Evolutionary conservation across 495 filamentous ascomycete species (phyloP).

Genomic region (Terfezia boudieri): DNA sequence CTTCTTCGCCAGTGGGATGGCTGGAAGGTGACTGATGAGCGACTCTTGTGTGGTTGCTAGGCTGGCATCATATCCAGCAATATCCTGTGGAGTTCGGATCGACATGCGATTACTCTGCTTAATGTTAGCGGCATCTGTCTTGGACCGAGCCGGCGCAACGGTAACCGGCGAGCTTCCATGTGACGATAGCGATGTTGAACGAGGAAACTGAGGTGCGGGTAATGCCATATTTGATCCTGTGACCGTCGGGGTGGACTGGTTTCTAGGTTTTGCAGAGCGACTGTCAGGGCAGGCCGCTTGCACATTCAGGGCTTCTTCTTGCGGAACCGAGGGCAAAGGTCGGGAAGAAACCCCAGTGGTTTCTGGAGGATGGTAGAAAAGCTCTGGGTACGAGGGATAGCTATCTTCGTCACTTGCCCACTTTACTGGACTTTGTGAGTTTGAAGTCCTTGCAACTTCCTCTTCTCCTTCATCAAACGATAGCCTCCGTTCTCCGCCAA

Average conservation of each 20-base stretch:
- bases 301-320: neutral
- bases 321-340: constrained; percentile 1
- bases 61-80: neutral
- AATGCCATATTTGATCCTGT: constrained; percentile 3
- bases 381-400: constrained; percentile 63
- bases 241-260: constrained; percentile 5
- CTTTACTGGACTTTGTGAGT: constrained; percentile 25
- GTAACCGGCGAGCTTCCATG: constrained; percentile 19
- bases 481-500: constrained; percentile 34
- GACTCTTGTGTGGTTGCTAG: neutral
- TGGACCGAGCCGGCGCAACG: constrained; percentile 63
- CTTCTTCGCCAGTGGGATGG: constrained; percentile 26
- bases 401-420: constrained; percentile 29
- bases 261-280: too few species aligned
- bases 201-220: constrained; percentile 34
- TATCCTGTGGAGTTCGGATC: neutral
- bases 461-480: constrained; percentile 96
- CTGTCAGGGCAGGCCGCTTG: too few species aligned
- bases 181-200: constrained; percentile 36
- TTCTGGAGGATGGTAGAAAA: constrained; percentile 66
- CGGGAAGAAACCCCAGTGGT: constrained; percentile 2
- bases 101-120: constrained; percentile 18
- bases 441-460: constrained; percentile 31
- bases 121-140: constrained; percentile 72
- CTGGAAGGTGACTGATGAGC: constrained; percentile 24